Percentiles rank a stretch among this genome's conserved stretches.
phyloP scores from a whole-genome alignment of 2,329 filamentous ascomycete genomes.

The Orbilia quercus region DNA sequence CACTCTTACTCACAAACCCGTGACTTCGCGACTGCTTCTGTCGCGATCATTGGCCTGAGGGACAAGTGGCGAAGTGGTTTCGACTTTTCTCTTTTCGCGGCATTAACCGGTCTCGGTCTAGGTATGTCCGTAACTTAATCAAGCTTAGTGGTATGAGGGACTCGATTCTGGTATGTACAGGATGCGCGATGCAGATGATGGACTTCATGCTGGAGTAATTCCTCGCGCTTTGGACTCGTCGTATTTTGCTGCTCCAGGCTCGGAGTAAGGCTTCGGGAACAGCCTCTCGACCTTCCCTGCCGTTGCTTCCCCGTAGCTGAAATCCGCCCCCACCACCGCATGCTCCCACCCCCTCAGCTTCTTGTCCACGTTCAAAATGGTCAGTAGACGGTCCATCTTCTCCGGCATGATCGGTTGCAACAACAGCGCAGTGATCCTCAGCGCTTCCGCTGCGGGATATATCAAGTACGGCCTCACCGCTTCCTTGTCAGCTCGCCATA shows the following conservation, averaged over 20 bases:
- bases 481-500: conserved; percentile 71
- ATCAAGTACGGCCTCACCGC: conserved; percentile 65
- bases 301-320: conserved; percentile 72
- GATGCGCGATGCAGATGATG: no score
- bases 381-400: conserved; percentile 77
- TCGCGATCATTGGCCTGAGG: conserved; percentile 6
- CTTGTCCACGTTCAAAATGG: conserved; percentile 77
- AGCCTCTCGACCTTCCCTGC: conserved; percentile 27
- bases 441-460: conserved; percentile 77
- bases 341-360: conserved; percentile 73
- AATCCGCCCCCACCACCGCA: conserved; percentile 73
- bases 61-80: neutral
- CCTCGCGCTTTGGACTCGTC: no score
- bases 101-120: neutral
- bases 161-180: no score
- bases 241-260: no score
- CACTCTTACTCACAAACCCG: conserved; percentile 12
- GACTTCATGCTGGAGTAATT: no score
- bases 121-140: no score
- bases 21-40: conserved; percentile 9
- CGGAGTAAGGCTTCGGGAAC: conserved; percentile 23
- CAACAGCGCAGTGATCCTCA: conserved; percentile 83
- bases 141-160: no score
- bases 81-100: neutral
- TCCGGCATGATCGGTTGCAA: conserved; percentile 90